Evolutionary conservation across 192 early-diverging fungal species (phyloP), one percentile per base, ranked within the genome.

Genomic region (Rhizophagus clarus): DNA sequence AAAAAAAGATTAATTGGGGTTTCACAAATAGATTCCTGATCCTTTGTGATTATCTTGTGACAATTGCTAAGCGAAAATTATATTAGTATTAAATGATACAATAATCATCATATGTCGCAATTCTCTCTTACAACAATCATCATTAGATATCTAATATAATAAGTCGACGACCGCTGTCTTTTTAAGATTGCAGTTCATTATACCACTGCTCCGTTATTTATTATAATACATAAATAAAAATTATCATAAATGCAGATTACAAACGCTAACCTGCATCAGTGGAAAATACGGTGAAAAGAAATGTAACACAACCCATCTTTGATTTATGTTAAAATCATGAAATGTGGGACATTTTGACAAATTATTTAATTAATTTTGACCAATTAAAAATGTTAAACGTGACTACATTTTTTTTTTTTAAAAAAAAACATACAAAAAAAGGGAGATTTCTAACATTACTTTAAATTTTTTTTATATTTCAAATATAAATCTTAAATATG

Each of bases 221-320:
- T 31, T 10, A 67, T 67, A 67, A 67, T 67, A 67, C 32, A 31
- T 28, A 20, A 31, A 67, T 15, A 5, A 15, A 10, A 17, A 29
- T 29, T 67, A 67, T 67, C 11, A 67, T 67, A 31, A 67, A 67
- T 67, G 62, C 64, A 67, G 64, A 67, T 67, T 67, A 45, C 42
- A 3, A 31, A 67, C n/a, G 15, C 4, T 56, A 67, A 32, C 64
- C 64, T 67, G 31, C 64, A 67, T 67, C 64, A 31, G 64, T 67
- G 64, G 64, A 31, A 31, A 67, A 67, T 67, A 67, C 64, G 64
- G 64, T 66, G 12, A 66, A 32, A 28, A 66, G 14, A 31, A 17
- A 9, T 66, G 29, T 66, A 17, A 31, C 17, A 31, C 29, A 26
- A 31, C 17, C n/a, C 11, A 15, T 6, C 14, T 31, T 22, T 31